Conservation (phyloP, 2,329 filamentous ascomycete species). For the Ceratocystis huliohia region DNA sequence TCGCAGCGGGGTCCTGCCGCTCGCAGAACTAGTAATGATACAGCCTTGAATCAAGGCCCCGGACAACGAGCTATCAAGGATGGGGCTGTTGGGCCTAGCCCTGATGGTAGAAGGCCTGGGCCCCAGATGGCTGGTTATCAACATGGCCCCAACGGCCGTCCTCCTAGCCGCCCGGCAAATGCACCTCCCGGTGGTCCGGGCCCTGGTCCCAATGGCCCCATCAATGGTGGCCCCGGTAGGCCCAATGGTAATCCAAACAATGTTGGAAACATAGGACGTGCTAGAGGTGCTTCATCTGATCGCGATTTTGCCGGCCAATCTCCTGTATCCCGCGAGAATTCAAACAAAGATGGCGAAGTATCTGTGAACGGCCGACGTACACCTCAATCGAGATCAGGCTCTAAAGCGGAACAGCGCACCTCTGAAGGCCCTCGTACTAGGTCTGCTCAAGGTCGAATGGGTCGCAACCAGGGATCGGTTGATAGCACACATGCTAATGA, state of each 20-base stretch:
- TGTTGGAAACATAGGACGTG: slow-evolving; percentile 31
- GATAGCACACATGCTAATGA: slow-evolving; percentile 50
- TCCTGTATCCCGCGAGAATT: slow-evolving; percentile 2
- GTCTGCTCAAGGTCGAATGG: slow-evolving; percentile 18
- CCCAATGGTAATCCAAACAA: slow-evolving; percentile 39
- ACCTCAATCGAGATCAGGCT: slow-evolving; percentile 19
- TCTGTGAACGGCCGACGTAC: slow-evolving; percentile 15
- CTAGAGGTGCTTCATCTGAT: slow-evolving; percentile 40
- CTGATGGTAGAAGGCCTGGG: slow-evolving; percentile 30
- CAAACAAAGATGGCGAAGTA: not conserved
- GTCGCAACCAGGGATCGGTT: slow-evolving; percentile 49
- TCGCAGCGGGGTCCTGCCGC: slow-evolving; percentile 31
- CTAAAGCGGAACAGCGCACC: slow-evolving; percentile 17
- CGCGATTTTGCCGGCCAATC: slow-evolving; percentile 24
- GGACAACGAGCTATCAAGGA: slow-evolving; percentile 37
- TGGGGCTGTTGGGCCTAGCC: slow-evolving; percentile 39
- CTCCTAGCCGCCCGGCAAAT: slow-evolving; percentile 38
- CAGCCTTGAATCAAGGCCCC: slow-evolving; percentile 24
- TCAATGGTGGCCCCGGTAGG: slow-evolving; percentile 33
- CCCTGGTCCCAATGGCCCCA: slow-evolving; percentile 12
- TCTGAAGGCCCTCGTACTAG: slow-evolving; percentile 16
- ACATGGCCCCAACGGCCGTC: slow-evolving; percentile 28
- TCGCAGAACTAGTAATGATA: slow-evolving; percentile 34
- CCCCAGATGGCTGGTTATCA: slow-evolving; percentile 27
- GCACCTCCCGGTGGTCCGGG: slow-evolving; percentile 7